Percentiles rank a stretch among this genome's conserved stretches.
phyloP scores from a whole-genome alignment of 495 filamentous ascomycete genomes.

The Aspergillus nanangensis region DNA sequence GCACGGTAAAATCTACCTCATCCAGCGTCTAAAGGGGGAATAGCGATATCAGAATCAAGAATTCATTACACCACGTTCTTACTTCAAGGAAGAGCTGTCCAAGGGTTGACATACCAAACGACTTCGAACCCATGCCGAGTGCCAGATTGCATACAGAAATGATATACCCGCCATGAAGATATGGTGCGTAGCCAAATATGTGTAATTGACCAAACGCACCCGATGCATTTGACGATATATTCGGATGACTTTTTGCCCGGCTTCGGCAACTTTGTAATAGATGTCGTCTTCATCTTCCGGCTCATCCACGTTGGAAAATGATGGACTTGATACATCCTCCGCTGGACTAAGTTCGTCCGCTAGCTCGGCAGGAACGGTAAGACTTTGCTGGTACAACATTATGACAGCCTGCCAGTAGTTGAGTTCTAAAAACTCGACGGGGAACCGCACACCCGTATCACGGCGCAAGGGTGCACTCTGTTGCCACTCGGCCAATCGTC shows the following conservation, averaged over 20 bases:
- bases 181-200: conserved; percentile 94
- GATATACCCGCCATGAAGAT: conserved; percentile 97
- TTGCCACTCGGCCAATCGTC: conserved; percentile 82
- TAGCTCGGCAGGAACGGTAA: conserved; percentile 80
- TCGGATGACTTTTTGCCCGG: conserved; percentile 85
- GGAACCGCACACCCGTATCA: conserved; percentile 83
- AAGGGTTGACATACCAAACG: conserved; percentile 57
- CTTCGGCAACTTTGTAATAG: conserved; percentile 90
- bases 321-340: conserved; percentile 61
- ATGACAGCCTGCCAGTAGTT: conserved; percentile 99
- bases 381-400: conserved; percentile 88
- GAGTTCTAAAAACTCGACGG: conserved; percentile 78
- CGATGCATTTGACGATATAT: conserved; percentile 88
- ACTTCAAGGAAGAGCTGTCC: too few relatives aligned
- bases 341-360: conserved; percentile 72
- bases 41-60: background rate
- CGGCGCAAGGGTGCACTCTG: conserved; percentile 68
- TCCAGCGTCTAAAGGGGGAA: conserved; percentile 64
- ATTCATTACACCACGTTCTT: too few relatives aligned
- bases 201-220: conserved; percentile 88
- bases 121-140: conserved; percentile 81
- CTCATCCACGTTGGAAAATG: conserved; percentile 52
- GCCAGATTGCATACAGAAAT: conserved; percentile 96
- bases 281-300: conserved; percentile 83
- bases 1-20: conserved; percentile 92